These are phyloP conservation scores for Coemansia sp. DNA, from an alignment of 192 early-diverging fungal genomes.

Conservation along the genomic window DNA sequence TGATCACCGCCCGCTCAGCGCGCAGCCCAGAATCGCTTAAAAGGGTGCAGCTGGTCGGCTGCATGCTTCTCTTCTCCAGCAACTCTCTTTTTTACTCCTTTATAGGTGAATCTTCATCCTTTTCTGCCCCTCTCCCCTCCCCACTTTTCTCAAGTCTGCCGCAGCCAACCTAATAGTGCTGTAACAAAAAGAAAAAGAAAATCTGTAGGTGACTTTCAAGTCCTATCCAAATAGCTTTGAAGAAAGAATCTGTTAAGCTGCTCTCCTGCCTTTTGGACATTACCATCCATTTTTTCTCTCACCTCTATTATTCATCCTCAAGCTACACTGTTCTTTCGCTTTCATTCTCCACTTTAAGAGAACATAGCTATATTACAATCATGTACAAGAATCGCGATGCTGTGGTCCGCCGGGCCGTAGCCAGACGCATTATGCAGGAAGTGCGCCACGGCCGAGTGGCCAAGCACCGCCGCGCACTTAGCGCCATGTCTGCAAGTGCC, in stretches of 20 bases:
- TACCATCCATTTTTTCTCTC: background rate
- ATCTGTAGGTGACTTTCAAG: no score
- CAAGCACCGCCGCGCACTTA: background rate
- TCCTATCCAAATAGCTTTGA: no score
- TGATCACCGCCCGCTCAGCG: background rate
- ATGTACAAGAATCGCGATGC: background rate
- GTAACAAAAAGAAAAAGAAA: no score
- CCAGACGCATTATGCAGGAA: conserved; percentile 7
- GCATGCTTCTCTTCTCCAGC: no score
- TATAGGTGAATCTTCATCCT: no score
- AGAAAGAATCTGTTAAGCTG: no score
- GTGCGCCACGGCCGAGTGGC: conserved; percentile 3
- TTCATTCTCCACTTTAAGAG: background rate
- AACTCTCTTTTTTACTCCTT: no score
- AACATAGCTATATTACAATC: background rate
- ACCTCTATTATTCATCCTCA: background rate
- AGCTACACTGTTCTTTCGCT: background rate
- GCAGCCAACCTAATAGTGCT: no score
- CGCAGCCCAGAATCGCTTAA: background rate
- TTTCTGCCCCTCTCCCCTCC: no score
- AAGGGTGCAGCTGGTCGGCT: no score
- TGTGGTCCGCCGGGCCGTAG: conserved; percentile 10
- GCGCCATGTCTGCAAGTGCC: background rate
- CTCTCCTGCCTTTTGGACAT: no score
- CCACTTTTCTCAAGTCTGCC: no score